Base-by-base conservation (phyloP, 352 stramenopile species). In the Thalassiosira hispida region DNA sequence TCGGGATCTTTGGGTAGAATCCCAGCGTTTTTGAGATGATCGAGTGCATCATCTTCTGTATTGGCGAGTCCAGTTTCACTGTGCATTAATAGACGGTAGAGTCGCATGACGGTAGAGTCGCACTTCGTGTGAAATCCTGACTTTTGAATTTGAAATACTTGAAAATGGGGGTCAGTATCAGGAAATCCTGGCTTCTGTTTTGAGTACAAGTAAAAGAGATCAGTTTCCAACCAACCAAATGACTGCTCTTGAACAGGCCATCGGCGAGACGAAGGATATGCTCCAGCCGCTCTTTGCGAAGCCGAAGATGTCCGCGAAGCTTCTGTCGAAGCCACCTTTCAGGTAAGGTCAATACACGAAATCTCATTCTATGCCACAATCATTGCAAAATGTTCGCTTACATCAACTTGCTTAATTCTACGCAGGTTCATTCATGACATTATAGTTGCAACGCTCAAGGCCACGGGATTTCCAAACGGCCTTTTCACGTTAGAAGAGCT, bases 371-470 rank as follows among this genome's bases (percentile, higher is more conserved):
- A n/a, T n/a, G n/a, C 3, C 25, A 44, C 4, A 22, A 56, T 56
- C 16, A 38, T 44, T 1, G 12, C 12, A 23, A 27, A 22, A 23
- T 20, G 31, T 63, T 8, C 12, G 16, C 31, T 25, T 35, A 9
- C 9, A 0, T 11, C 7, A 22, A n/a, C 12, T 22, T 46, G 14
- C 4, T n/a, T 23, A 25, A 20, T 20, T n/a, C 2, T 42, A 20
- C 40, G 20, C 46, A 69, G 79, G 35, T 86, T 78, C 20, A 78
- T 86, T 27, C 73, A 83, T 44, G 79, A 86, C 25, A 77, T 86
- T 49, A 23, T 86, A 6, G 53, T 49, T 8, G 42, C 79, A 29
- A 81, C 76, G 5, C 31, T 86, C n/a, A 38, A 66, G 23, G 35
- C 55, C 12, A 86, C 74, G 6, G 76, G 76, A n/a, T 86, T 86